Base-by-base conservation (phyloP, 2,329 filamentous ascomycete genomes). In the Aspergillus sergii region DNA sequence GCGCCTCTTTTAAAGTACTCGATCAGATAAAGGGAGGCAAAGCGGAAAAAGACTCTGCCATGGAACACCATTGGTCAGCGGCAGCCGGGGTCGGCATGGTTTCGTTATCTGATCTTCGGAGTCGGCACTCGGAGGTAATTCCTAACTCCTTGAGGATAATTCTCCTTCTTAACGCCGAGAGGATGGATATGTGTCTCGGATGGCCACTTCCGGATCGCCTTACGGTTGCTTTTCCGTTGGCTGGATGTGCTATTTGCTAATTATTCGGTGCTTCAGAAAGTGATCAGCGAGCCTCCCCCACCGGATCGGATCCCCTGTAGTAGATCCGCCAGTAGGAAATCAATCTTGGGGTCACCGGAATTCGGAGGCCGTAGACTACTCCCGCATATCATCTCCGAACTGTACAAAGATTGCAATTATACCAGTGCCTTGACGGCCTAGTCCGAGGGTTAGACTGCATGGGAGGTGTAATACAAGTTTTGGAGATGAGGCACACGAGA, bases 41-140 rank as follows among this genome's bases (percentile, higher is more conserved):
- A 28, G 51, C 51, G 51, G 51, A 34, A 54, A 54, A 54, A 54
- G 28, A 54, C 51, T 54, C 30, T 54, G 51, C 51, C 51, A 30
- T 36, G 10, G 19, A 3, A 10, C 19, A 14, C 21, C 14, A 54
- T 54, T 54, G 51, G 51, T 26, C 6, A 19, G 14, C 19, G 19
- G 12, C 51, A 36, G 19, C 21, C 21, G 19, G n/a, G 16, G 30
- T 54, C 51, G 30, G 19, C 19, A 19, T 21, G 11, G 3, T 16
- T 6, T 19, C 51, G 51, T 54, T 54, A 54, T 54, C 51, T 36
- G 51, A 54, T 54, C 51, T n/a, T 19, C 9, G 23, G 48, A 30
- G 3, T 51, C 39, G 39, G 39, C 6, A 19, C 39, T 41, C 39
- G 39, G 39, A 9, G 16, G 16, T n/a, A 41, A n/a, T 9, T 3